Conservation (phyloP, 116 monocot genomes). For the Phalaenopsis hybrid region DNA sequence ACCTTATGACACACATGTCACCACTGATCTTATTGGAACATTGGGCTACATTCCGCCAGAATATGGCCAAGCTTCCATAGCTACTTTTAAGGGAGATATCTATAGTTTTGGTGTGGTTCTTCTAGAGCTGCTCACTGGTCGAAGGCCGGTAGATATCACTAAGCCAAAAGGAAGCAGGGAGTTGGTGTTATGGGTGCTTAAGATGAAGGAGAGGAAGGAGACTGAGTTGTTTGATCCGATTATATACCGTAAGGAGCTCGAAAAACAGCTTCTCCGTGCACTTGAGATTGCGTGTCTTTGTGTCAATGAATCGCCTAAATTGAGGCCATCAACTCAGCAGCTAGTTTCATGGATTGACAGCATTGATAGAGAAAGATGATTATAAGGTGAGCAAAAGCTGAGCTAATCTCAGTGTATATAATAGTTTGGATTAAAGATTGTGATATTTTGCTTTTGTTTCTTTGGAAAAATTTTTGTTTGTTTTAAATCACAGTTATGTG, state of each 20-base stretch:
- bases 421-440: not conserved
- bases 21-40: slow-evolving; percentile 68
- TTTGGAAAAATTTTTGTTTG: not conserved
- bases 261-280: slow-evolving; percentile 33
- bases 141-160: slow-evolving; percentile 52
- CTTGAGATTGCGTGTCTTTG: slow-evolving; percentile 55
- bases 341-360: slow-evolving; percentile 45
- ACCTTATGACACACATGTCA: slow-evolving; percentile 63
- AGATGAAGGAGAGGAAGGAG: slow-evolving; percentile 41
- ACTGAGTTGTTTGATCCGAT: slow-evolving; percentile 43
- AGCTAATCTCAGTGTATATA: not conserved
- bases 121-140: slow-evolving; percentile 55
- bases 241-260: slow-evolving; percentile 34
- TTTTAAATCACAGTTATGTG: no score
- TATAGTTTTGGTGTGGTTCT: slow-evolving; percentile 77
- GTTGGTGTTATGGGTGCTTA: slow-evolving; percentile 43
- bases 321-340: slow-evolving; percentile 45
- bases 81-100: slow-evolving; percentile 59
- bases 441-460: not conserved
- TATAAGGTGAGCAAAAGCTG: no score
- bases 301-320: slow-evolving; percentile 31
- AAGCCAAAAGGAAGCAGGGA: slow-evolving; percentile 49
- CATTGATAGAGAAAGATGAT: not conserved
- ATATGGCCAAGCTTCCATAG: slow-evolving; percentile 54
- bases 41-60: slow-evolving; percentile 83